Base-by-base conservation (phyloP, 1,139 yeast species). In the Debaryomyces sp. region DNA sequence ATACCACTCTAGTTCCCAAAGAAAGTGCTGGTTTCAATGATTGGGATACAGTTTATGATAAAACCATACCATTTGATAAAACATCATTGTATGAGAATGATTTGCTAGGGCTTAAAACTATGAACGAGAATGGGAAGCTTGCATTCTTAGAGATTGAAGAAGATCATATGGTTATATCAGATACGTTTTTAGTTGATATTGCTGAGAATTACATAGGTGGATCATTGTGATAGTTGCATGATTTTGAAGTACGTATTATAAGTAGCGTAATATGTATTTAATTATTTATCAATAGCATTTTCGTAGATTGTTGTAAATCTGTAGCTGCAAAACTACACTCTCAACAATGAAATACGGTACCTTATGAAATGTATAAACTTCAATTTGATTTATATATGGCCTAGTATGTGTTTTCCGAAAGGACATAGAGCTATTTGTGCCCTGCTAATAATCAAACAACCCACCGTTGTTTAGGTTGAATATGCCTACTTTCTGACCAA, bases 11-110 rank as follows among this genome's bases (percentile, higher is more conserved):
- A 12, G 84, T 84, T 1, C 96, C 96, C 1, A 85, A 82, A 59
- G 87, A 85, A 49, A 81, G 87, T 50, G 84, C 92, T 0, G 80
- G 81, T 80, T 85, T 87, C 58, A 76, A 68, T 43, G 94, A 87
- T 56, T 59, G 71, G 22, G 83, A 85, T 57, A 60, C 68, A 1
- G 55, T 55, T 1, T 65, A 78, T 0, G 85, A 82, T 0, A 58
- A 61, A 0, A 50, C 70, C 0, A 68, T 83, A 9, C 77, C 80
- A 0, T 75, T 85, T 48, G 72, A 77, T 13, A 62, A 81, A 29
- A 78, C 92, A 0, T 64, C 63, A 2, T 56, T 84, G 13, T 89
- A 77, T 60, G 58, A 56, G 9, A 63, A 78, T 23, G 85, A 88
- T 60, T 70, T 80, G 56, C 67, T 89, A 32, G 96, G 96, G 0